These are phyloP conservation scores for Ogataea degrootiae DNA, from an alignment of 805 yeast genomes.

Conservation along the genomic window DNA sequence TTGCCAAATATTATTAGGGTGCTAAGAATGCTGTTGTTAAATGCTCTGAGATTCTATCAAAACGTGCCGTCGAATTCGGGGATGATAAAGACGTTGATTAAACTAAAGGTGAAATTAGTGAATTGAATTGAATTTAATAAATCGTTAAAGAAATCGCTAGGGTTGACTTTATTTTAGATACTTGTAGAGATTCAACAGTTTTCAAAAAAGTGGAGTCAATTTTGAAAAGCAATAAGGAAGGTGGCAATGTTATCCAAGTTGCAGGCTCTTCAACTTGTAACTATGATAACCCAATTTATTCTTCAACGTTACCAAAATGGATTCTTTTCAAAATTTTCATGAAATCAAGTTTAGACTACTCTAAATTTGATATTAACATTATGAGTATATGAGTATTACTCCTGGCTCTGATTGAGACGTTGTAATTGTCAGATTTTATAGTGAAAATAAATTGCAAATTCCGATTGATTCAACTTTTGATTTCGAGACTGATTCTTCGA, in stretches of 20 bases:
- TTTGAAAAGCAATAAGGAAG: slow-evolving; percentile 42
- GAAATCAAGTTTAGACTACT: slow-evolving; percentile 12
- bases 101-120: slow-evolving; percentile 35
- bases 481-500: slow-evolving; percentile 40
- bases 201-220: slow-evolving; percentile 37
- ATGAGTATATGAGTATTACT: slow-evolving; percentile 1
- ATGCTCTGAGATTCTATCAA: slow-evolving; percentile 34
- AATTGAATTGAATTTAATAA: slow-evolving; percentile 31
- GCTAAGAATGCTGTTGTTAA: slow-evolving; percentile 52
- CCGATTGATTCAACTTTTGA: slow-evolving; percentile 50
- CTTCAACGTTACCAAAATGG: slow-evolving; percentile 18
- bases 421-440: slow-evolving; percentile 41
- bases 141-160: slow-evolving; percentile 31
- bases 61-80: slow-evolving; percentile 34
- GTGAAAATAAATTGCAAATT: slow-evolving; percentile 36
- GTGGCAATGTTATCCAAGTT: slow-evolving; percentile 48
- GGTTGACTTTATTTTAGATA: slow-evolving; percentile 57
- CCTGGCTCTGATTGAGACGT: slow-evolving; percentile 10
- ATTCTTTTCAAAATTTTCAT: slow-evolving; percentile 1
- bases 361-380: slow-evolving; percentile 5
- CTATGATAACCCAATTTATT: slow-evolving; percentile 25
- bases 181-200: slow-evolving; percentile 55
- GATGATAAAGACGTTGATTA: slow-evolving; percentile 59
- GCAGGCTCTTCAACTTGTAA: slow-evolving; percentile 50
- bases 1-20: slow-evolving; percentile 45